These are phyloP conservation scores for Circinella umbellata DNA, from an alignment of 371 early-diverging fungal species.

Conservation along the genomic window DNA sequence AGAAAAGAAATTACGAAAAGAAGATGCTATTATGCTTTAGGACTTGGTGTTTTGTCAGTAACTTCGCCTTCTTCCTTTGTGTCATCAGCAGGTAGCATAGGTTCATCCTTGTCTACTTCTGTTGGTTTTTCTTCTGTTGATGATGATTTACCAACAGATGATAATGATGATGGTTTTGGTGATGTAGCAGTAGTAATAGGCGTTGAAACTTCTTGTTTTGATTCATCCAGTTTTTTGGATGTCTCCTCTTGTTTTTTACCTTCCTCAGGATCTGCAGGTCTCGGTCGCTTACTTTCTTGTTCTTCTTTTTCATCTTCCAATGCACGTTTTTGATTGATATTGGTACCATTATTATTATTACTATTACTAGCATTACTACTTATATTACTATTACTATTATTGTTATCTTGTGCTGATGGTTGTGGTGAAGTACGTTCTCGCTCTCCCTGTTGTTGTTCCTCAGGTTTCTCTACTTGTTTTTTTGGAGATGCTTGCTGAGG, in stretches of 20 bases:
- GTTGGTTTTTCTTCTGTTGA: neutral
- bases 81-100: constrained; percentile 16
- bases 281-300: constrained; percentile 9
- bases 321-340: neutral
- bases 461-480: neutral
- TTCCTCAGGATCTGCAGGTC: neutral
- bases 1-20: neutral
- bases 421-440: neutral
- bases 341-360: neutral
- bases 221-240: neutral
- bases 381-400: neutral
- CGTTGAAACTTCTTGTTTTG: neutral
- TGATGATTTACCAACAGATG: constrained; percentile 1
- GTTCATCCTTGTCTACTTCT: neutral
- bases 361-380: neutral
- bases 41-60: constrained; percentile 20
- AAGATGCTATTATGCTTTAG: constrained; percentile 6
- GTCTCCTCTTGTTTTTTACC: neutral
- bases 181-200: neutral
- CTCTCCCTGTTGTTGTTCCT: neutral
- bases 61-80: constrained; percentile 26
- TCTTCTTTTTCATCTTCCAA: neutral
- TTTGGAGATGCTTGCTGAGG: neutral
- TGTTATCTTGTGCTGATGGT: neutral
- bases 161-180: constrained; percentile 4